These are phyloP conservation scores for Globisporangium perplexum DNA, from an alignment of 352 stramenopile species.

Conservation along the genomic window DNA sequence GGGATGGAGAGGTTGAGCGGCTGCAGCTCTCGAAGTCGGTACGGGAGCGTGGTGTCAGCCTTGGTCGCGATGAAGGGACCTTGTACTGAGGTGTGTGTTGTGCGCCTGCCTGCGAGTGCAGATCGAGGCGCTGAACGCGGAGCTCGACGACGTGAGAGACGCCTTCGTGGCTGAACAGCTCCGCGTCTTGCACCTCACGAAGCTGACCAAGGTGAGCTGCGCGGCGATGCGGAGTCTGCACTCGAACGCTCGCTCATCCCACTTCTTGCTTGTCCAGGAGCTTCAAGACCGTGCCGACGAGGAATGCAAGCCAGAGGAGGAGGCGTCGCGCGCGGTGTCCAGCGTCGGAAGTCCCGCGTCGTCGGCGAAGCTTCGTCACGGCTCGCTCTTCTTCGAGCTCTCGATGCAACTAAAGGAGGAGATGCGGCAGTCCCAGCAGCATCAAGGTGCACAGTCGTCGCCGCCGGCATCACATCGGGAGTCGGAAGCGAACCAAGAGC, in stretches of 20 bases:
- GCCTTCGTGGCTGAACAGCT: constrained; percentile 26
- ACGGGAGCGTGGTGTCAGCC: neutral
- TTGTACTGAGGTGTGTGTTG: neutral
- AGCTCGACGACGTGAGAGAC: constrained; percentile 35
- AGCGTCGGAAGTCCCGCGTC: constrained; percentile 5
- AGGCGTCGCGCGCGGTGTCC: neutral
- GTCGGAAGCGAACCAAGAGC: neutral
- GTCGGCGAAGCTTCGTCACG: constrained; percentile 16
- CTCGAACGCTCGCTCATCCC: neutral
- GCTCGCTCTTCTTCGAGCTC: constrained; percentile 46
- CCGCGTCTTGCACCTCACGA: constrained; percentile 24
- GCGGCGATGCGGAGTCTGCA: neutral
- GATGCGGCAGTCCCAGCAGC: constrained; percentile 7
- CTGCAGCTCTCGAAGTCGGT: constrained; percentile 21
- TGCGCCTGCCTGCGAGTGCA: constrained; percentile 2
- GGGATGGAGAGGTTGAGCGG: constrained; percentile 9
- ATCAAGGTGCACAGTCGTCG: neutral
- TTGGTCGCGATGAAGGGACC: neutral
- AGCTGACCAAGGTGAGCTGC: constrained; percentile 18
- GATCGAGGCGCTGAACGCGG: constrained; percentile 18
- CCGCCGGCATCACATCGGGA: neutral
- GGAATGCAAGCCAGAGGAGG: neutral
- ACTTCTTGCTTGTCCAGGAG: constrained; percentile 11
- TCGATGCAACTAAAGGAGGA: constrained; percentile 27
- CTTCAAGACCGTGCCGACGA: constrained; percentile 17